These are phyloP conservation scores for Populus hybrid DNA, from an alignment of 441 rosid genomes.

Conservation along the genomic window DNA sequence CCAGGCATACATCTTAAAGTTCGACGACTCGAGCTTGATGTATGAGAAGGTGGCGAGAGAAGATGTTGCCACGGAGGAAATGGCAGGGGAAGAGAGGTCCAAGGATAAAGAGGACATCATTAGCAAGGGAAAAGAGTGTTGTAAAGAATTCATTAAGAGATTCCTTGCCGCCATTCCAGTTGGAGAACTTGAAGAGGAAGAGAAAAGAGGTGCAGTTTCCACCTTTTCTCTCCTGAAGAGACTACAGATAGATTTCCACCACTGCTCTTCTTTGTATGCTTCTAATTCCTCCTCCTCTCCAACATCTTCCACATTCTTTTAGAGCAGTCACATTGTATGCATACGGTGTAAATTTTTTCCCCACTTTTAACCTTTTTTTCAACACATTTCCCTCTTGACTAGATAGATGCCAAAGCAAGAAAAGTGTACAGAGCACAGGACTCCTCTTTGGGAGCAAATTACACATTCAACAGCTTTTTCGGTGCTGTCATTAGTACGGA, in stretches of 20 bases:
- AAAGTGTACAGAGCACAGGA: not conserved
- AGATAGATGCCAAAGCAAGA: not conserved
- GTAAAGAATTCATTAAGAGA: constrained; percentile 60
- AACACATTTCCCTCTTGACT: not conserved
- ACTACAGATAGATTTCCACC: constrained; percentile 71
- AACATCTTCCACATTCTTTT: not conserved
- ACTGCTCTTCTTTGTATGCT: constrained; percentile 21
- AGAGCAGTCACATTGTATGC: not conserved
- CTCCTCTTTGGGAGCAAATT: not conserved
- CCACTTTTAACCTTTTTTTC: not conserved
- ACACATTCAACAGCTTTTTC: not conserved
- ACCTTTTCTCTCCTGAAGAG: constrained; percentile 35
- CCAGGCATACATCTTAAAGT: constrained; percentile 61
- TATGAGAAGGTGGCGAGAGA: constrained; percentile 18
- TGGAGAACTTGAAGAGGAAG: constrained; percentile 45
- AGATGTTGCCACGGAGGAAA: not conserved
- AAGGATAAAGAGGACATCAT: constrained; percentile 21
- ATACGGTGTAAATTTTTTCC: not conserved
- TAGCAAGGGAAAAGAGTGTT: constrained; percentile 55
- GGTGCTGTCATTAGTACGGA: not conserved
- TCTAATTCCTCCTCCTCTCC: constrained; percentile 19
- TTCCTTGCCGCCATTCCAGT: constrained; percentile 57
- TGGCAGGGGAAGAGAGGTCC: not conserved
- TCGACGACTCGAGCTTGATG: constrained; percentile 47
- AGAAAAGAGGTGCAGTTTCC: constrained; percentile 39